Evolutionary conservation across 768 basidiomycete species (phyloP).

Genomic region (Lentinus brumalis): DNA sequence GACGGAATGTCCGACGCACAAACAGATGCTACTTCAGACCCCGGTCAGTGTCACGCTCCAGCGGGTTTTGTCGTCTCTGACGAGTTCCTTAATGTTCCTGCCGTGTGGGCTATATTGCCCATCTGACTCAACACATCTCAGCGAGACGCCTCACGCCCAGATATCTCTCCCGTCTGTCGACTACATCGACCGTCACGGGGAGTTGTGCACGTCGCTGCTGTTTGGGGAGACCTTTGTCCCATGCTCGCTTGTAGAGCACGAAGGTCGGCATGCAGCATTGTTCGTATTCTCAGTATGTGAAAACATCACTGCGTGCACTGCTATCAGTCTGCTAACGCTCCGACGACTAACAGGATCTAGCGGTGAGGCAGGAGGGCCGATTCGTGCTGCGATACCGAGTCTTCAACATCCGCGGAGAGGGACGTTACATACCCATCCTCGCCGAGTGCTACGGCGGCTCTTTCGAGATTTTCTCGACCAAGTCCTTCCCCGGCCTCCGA

Average conservation of each 20-base stretch:
- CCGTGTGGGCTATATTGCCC: no score
- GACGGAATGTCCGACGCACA: no score
- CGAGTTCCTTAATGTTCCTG: no score
- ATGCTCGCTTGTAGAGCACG: conserved; percentile 31
- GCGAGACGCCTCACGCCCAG: conserved; percentile 39
- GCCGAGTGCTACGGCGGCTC: conserved; percentile 66
- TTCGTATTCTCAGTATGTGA: conserved; percentile 62
- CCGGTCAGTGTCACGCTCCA: no score
- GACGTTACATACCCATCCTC: conserved; percentile 40
- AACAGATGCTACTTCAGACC: no score
- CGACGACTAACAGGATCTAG: conserved; percentile 51
- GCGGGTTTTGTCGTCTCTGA: no score
- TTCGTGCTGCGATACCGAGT: conserved; percentile 70
- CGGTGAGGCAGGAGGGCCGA: conserved; percentile 65
- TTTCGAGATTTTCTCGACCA: conserved; percentile 70
- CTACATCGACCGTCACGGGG: conserved; percentile 46
- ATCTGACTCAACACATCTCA: conserved; percentile 50
- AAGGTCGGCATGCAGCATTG: conserved; percentile 52
- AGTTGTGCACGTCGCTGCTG: conserved; percentile 51
- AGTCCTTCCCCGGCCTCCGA: conserved; percentile 68
- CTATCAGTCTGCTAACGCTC: not conserved
- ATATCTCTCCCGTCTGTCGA: conserved; percentile 45
- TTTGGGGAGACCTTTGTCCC: conserved; percentile 57
- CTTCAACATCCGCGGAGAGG: conserved; percentile 50
- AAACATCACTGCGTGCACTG: not conserved